phyloP scores from a whole-genome alignment of 106 monocot genomes.

The Dendrobium nobile region DNA sequence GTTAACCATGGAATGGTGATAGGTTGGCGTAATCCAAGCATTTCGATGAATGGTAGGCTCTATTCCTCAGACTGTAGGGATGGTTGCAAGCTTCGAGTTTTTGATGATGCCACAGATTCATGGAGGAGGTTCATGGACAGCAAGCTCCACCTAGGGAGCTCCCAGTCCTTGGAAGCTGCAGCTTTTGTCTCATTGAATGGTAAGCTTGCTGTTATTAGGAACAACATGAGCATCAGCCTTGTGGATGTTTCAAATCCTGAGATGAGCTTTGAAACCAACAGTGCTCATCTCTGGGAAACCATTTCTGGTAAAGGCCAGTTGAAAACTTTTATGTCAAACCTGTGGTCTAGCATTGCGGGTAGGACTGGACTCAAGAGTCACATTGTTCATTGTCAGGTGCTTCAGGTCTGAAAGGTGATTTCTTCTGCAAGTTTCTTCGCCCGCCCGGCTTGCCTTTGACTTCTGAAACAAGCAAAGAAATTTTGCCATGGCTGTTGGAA shows the following conservation, averaged over 20 bases:
- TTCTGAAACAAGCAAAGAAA: too few species aligned
- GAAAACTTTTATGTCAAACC: constrained; percentile 39
- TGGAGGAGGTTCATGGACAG: constrained; percentile 44
- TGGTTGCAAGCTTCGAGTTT: constrained; percentile 51
- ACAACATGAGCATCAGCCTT: constrained; percentile 51
- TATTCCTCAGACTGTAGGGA: constrained; percentile 51
- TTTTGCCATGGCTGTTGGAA: too few species aligned
- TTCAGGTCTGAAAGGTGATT: constrained; percentile 32
- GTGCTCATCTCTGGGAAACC: constrained; percentile 30
- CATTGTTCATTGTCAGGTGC: constrained; percentile 55
- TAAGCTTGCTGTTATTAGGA: constrained; percentile 37
- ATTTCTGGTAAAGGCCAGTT: constrained; percentile 41
- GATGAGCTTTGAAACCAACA: constrained; percentile 20
- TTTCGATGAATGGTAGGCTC: constrained; percentile 34
- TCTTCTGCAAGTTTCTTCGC: neutral
- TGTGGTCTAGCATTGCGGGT: constrained; percentile 52
- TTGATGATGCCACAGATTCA: constrained; percentile 22
- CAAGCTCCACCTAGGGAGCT: constrained; percentile 35
- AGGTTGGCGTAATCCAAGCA: constrained; percentile 48
- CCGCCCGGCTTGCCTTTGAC: too few species aligned
- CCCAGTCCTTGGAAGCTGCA: constrained; percentile 37
- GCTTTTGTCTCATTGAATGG: constrained; percentile 39
- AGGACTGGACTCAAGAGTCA: constrained; percentile 31
- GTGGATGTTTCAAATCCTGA: constrained; percentile 23
- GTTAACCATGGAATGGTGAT: constrained; percentile 34